These are phyloP conservation scores for Cavenderia fasciculata DNA, from an alignment of 78 protist genomes.

Conservation along the genomic window DNA sequence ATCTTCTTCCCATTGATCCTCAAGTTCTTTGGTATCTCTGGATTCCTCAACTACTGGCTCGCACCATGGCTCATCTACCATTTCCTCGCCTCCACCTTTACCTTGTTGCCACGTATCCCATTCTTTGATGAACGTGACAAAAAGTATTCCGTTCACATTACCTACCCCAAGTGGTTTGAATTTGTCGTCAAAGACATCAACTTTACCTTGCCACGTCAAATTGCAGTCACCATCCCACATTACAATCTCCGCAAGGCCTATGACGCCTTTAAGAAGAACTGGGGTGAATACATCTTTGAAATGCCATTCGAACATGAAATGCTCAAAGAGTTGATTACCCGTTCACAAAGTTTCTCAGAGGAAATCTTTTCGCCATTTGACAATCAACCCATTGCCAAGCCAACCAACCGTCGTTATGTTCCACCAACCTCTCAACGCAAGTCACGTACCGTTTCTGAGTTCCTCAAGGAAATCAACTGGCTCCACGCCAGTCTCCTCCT, in stretches of 20 bases:
- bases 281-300: conserved; percentile 72
- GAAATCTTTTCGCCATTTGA: conserved; percentile 73
- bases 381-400: conserved; percentile 21
- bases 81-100: conserved; percentile 39
- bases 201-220: conserved; percentile 55
- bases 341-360: conserved; percentile 46
- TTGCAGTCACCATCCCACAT: conserved; percentile 62
- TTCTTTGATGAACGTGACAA: conserved; percentile 37
- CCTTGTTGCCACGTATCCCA: conserved; percentile 48
- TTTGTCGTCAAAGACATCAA: conserved; percentile 61
- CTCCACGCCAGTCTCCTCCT: conserved; percentile 19
- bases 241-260: conserved; percentile 61
- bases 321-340: conserved; percentile 8
- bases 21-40: conserved; percentile 62
- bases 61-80: conserved; percentile 71
- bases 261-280: conserved; percentile 42
- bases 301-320: conserved; percentile 33
- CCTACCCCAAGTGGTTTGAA: conserved; percentile 73
- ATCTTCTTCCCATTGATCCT: conserved; percentile 66
- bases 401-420: neutral
- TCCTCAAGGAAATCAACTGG: conserved; percentile 71
- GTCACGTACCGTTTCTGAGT: conserved; percentile 15
- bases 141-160: conserved; percentile 49
- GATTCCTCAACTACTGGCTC: conserved; percentile 64
- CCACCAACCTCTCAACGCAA: conserved; percentile 6